Conservation (phyloP, 129 eudicot species). For the Apium graveolens region DNA sequence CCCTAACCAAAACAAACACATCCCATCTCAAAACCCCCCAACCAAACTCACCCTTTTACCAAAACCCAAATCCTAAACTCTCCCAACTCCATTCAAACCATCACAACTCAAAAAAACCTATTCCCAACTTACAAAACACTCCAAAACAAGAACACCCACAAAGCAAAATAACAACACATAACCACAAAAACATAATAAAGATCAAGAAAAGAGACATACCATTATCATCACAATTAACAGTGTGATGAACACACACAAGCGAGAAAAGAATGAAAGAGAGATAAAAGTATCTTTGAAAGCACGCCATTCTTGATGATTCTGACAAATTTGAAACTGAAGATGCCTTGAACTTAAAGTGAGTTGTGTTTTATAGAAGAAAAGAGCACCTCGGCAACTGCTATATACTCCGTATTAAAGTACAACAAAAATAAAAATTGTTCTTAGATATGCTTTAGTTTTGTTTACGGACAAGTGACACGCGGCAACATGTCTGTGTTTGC, state of each 20-base stretch:
- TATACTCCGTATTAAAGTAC: background rate
- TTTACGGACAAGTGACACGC: background rate
- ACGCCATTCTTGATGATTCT: conserved; percentile 35
- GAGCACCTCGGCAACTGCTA: background rate
- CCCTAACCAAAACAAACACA: background rate
- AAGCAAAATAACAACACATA: background rate
- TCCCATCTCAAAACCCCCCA: background rate
- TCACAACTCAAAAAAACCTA: too few species aligned
- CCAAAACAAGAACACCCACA: background rate
- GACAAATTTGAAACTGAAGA: conserved; percentile 4
- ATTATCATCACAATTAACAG: conserved; percentile 56
- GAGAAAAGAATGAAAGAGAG: conserved; percentile 45
- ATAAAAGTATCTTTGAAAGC: conserved; percentile 19
- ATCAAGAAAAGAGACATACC: conserved; percentile 30
- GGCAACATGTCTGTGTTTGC: background rate
- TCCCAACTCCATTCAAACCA: background rate
- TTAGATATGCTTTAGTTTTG: background rate
- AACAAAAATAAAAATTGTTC: too few species aligned
- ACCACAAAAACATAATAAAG: background rate
- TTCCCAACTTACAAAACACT: too few species aligned
- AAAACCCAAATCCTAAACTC: background rate
- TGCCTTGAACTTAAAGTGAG: background rate
- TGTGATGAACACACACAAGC: conserved; percentile 33
- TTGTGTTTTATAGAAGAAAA: background rate
- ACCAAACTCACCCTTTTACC: background rate